These are phyloP conservation scores for Sarocladium strictum DNA, from an alignment of 2,329 filamentous ascomycete genomes.

Conservation along the genomic window DNA sequence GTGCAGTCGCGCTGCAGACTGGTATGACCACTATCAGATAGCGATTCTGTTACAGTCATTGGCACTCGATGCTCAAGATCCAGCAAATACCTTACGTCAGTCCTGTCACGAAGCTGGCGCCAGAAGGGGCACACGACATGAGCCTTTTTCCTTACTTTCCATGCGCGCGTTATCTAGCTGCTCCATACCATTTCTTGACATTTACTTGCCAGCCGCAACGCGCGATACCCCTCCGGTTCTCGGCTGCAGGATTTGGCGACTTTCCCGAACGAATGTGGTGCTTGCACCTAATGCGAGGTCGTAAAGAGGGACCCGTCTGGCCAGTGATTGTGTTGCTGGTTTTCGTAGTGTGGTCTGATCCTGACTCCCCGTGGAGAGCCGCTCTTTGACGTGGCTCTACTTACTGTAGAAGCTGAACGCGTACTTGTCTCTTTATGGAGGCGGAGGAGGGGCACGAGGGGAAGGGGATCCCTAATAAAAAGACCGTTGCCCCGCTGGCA, in stretches of 20 bases:
- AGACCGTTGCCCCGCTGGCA: not conserved
- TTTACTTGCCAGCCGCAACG: not conserved
- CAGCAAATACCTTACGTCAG: not conserved
- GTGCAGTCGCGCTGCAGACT: not conserved
- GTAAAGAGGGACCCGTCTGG: not conserved
- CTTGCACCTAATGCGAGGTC: not conserved
- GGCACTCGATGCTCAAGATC: not conserved
- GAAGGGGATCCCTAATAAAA: not conserved
- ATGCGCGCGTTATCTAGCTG: not conserved
- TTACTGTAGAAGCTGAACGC: not conserved
- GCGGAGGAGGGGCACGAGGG: conserved; percentile 1
- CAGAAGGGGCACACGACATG: not conserved
- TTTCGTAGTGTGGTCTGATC: not conserved
- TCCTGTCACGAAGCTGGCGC: not conserved
- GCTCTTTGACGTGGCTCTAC: not conserved
- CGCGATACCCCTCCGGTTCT: not conserved
- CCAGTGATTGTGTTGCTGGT: not conserved
- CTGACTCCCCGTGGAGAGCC: not conserved
- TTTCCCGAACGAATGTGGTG: not conserved
- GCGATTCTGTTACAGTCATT: not conserved
- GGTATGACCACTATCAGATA: not conserved
- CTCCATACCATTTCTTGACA: not conserved
- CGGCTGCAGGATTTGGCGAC: not conserved
- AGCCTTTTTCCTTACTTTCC: not conserved
- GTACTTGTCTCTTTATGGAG: not conserved